Evolutionary conservation across 345 rosid genomes (phyloP).

Genomic region (Salix arbutifolia): DNA sequence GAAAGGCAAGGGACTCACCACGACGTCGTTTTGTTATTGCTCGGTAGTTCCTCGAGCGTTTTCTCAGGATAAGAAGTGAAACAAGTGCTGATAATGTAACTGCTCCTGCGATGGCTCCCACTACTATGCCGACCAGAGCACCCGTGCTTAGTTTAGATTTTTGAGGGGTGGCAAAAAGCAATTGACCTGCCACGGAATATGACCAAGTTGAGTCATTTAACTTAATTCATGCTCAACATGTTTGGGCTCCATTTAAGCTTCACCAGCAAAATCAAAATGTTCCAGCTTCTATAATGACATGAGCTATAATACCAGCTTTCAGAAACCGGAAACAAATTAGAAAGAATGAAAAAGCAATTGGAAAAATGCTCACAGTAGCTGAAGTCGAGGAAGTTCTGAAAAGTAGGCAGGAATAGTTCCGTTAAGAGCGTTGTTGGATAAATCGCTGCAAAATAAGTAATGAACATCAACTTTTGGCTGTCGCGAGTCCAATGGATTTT

Average conservation of each 20-base stretch:
- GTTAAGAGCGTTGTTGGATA: slow-evolving; percentile 63
- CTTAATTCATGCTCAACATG: neutral
- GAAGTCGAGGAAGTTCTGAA: slow-evolving; percentile 63
- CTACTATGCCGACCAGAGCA: slow-evolving; percentile 57
- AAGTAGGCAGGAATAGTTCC: slow-evolving; percentile 71
- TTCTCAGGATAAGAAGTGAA: slow-evolving; percentile 55
- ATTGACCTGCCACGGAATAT: slow-evolving; percentile 56
- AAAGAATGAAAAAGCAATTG: slow-evolving; percentile 10
- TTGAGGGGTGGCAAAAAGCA: slow-evolving; percentile 22
- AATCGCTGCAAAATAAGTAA: slow-evolving; percentile 44
- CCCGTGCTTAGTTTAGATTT: slow-evolving; percentile 52
- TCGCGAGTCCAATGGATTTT: neutral
- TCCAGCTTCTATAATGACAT: neutral
- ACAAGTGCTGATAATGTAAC: slow-evolving; percentile 63
- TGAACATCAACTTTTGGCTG: slow-evolving; percentile 9
- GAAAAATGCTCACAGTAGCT: slow-evolving; percentile 54
- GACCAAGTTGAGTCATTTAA: slow-evolving; percentile 12
- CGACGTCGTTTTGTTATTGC: slow-evolving; percentile 45
- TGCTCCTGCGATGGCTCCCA: slow-evolving; percentile 70
- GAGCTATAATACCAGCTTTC: neutral
- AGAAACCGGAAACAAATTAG: neutral
- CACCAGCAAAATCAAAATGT: neutral
- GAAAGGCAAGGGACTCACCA: slow-evolving; percentile 41
- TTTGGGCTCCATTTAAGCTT: neutral
- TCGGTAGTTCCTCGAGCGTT: slow-evolving; percentile 36